These are phyloP conservation scores for Thelonectria rubi DNA, from an alignment of 2,329 filamentous ascomycete genomes.

Conservation along the genomic window DNA sequence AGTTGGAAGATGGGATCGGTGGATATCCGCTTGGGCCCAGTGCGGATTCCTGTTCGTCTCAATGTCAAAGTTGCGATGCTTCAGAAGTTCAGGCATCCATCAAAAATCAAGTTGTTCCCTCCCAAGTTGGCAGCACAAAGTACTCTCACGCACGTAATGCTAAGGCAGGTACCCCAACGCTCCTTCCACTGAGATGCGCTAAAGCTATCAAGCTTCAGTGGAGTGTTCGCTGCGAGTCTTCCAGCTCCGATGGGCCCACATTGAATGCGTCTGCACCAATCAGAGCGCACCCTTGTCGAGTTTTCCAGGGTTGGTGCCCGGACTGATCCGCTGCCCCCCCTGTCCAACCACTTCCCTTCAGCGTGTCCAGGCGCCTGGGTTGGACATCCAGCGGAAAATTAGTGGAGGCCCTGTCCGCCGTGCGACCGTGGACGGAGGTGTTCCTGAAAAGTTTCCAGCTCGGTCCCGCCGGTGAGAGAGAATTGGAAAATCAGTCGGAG, in stretches of 20 bases:
- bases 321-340: conserved; percentile 28
- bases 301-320: conserved; percentile 30
- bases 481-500: conserved; percentile 30
- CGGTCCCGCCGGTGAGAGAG: conserved; percentile 34
- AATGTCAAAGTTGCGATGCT: not conserved
- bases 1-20: too few species aligned
- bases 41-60: not conserved
- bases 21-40: too few species aligned
- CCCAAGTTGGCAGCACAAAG: too few species aligned
- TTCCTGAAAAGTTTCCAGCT: conserved; percentile 41
- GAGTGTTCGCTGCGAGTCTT: conserved; percentile 5
- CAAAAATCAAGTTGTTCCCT: not conserved
- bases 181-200: conserved; percentile 2
- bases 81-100: conserved; percentile 11
- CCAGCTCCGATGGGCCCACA: conserved; percentile 5
- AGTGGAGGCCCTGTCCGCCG: conserved; percentile 25
- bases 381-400: conserved; percentile 1
- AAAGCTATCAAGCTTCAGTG: conserved; percentile 16
- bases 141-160: not conserved
- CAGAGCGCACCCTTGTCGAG: not conserved
- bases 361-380: not conserved
- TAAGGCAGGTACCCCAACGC: not conserved
- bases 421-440: conserved; percentile 25
- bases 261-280: conserved; percentile 25
- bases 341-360: conserved; percentile 15